Base-by-base conservation (phyloP, 139 green algal species). In the Limnomonas spitsbergensis region DNA sequence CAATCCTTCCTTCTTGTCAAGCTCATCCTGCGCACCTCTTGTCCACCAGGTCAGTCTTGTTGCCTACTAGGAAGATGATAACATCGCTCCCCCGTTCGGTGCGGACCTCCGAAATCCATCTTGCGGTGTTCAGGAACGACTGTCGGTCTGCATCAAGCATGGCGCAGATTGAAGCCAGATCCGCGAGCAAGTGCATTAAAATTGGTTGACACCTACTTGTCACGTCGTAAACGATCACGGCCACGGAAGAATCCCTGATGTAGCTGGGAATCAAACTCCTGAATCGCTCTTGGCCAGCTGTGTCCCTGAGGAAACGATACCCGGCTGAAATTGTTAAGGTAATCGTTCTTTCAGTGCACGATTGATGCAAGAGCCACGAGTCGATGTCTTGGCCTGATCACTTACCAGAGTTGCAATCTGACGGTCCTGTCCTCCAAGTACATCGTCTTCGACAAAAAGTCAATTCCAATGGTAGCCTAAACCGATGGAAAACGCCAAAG, bases 391-490 rank as follows among this genome's bases (percentile, higher is more conserved):
- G 14, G 14, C 14, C 14, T 14, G 47, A 61, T 72, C 9, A n/a
- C 69, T 76, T 66, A 98, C 95, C 96, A 99, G 2, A 99, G 89
- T 88, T 99, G 96, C 77, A 99, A 85, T 29, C 96, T 86, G 36
- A 99, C 96, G 27, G 96, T 99, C 4, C 96, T 86, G 84, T 99
- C 96, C 73, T 99, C 96, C 47, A 99, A 78, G 77, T 99, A 99
- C 94, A 99, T 98, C 1, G 96, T 99, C 78, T 99, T 99, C 2
- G 94, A 98, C 4, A 99, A 81, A 70, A 99, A 99, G 83, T 99
- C 96, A 66, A 99, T 99, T 38, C 96, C 96, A 77, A 99, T 99
- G 0, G 96, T 99, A 4, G 96, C 96, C 92, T 98, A 89, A 29
- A 37, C 76, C 4, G 29, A 72, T 61, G 47, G 20, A 61, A 61